Conservation (phyloP, 228 moss, liverwort and hornwort genomes). For the Sphagnum magellanicum region DNA sequence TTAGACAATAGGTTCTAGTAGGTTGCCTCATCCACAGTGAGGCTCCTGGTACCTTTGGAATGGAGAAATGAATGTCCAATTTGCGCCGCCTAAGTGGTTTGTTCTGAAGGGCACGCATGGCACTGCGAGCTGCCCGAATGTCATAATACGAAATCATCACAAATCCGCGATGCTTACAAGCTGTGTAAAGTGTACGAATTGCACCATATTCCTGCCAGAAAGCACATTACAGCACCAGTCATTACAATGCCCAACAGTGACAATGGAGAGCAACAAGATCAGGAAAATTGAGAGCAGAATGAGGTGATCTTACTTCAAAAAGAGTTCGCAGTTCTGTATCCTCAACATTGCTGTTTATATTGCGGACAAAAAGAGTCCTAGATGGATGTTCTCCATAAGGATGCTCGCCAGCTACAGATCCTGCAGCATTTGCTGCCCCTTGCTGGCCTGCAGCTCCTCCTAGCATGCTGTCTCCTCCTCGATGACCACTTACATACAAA, state of each 20-base stretch:
- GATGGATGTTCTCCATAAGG: constrained; percentile 97
- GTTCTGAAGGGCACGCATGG: constrained; percentile 98
- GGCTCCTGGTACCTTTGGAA: constrained; percentile 55
- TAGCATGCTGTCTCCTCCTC: constrained; percentile 64
- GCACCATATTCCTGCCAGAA: constrained; percentile 92
- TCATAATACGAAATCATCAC: constrained; percentile 99
- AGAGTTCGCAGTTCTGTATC: constrained; percentile 93
- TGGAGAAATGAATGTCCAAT: constrained; percentile 97
- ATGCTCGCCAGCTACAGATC: constrained; percentile 98
- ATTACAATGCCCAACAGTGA: not conserved
- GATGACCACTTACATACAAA: constrained; percentile 78
- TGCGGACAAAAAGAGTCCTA: constrained; percentile 90
- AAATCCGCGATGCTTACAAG: constrained; percentile 96
- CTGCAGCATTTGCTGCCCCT: constrained; percentile 70
- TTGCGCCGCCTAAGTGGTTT: constrained; percentile 93
- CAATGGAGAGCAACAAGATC: not conserved
- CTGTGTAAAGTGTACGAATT: constrained; percentile 95
- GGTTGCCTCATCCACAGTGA: too few species aligned
- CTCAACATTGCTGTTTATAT: constrained; percentile 96
- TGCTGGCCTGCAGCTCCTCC: constrained; percentile 70
- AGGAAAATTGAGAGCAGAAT: not conserved
- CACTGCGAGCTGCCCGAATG: constrained; percentile 95
- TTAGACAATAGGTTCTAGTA: too few species aligned
- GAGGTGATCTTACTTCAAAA: constrained; percentile 61
- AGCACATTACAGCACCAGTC: not conserved